Evolutionary conservation across 2,329 filamentous ascomycete species (phyloP), one percentile per base, ranked within the genome.

Genomic region (Pezicula rhizophila): DNA sequence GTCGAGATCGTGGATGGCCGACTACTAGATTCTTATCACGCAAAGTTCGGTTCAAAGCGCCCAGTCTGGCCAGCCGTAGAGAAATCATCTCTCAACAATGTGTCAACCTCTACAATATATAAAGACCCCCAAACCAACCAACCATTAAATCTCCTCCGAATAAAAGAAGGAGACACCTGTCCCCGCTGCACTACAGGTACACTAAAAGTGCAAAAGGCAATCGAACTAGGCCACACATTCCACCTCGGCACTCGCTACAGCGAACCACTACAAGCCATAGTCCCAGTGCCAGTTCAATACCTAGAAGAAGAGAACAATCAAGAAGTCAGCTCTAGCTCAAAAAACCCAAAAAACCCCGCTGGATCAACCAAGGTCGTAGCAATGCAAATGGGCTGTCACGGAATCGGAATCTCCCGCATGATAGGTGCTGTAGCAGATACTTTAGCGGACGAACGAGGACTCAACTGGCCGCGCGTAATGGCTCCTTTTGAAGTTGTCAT

Each of bases 171-270:
- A 11, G 89, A 95, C 60, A 58, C 67, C 10, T 99, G 93, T 60
- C 81, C 87, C 0, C 73, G 76, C 35, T 99, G 93, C 64, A 61
- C 69, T 0, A 60, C 72, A 0, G 86, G 86, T 0, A 71, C 66
- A 2, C 72, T 97, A 18, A 74, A 73, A 39, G 73, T 87, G 2
- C 77, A 85, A 49, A 84, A 79, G 53, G 88, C 90, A 7, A 84
- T 97, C 44, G 93, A 99, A 68, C 76, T 97, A 14, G 93, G 89
- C 1, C 93, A 99, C 67, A 97, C 93, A 0, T 99, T 99, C 69
- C 84, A 95, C 65, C 82, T 99, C 1, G 91, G 92, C 10, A 91
- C 88, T 1, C 81, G 91, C 26, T 99, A 99, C 70, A 91, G 87
- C 20, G 74, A 79, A 17, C 85, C 89, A 0, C 74, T 99, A 1